phyloP scores from a whole-genome alignment of 2,329 filamentous ascomycete species.

The Fusarium tuaranense region DNA sequence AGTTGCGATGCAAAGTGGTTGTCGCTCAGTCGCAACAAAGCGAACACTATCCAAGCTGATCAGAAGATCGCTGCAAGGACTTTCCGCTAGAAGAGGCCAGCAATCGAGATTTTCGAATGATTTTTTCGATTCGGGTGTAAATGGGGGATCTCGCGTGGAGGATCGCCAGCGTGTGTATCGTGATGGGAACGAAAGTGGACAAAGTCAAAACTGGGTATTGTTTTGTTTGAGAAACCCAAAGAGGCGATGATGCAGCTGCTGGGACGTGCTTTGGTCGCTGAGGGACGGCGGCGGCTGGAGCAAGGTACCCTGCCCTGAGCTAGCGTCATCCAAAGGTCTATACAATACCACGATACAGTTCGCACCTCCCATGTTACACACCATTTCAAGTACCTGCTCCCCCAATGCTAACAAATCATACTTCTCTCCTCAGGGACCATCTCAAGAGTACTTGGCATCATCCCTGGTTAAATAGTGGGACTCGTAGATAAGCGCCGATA shows the following conservation, averaged over 20 bases:
- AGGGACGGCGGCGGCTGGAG: constrained; percentile 1
- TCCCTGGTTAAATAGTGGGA: neutral
- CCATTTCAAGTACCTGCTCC: neutral
- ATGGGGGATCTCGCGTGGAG: neutral
- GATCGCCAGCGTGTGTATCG: neutral
- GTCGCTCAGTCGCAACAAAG: neutral
- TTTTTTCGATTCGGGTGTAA: neutral
- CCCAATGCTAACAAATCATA: neutral
- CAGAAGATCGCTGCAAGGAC: neutral
- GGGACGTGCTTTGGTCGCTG: constrained; percentile 18
- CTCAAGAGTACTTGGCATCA: neutral
- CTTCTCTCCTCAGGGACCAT: neutral
- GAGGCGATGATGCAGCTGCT: constrained; percentile 16
- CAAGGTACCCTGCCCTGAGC: constrained; percentile 5
- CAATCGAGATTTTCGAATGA: neutral
- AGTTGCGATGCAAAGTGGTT: constrained; percentile 27
- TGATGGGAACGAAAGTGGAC: neutral
- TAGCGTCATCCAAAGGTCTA: neutral
- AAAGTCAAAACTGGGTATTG: constrained; percentile 8
- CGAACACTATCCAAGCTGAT: neutral
- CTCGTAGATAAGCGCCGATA: constrained; percentile 36
- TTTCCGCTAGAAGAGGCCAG: neutral
- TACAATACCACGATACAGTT: neutral
- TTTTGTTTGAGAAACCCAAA: constrained; percentile 26
- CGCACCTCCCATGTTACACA: neutral